Evolutionary conservation across 768 basidiomycete genomes (phyloP), one percentile per base, ranked within the genome.

Genomic region (Cyclocybe aegerita): DNA sequence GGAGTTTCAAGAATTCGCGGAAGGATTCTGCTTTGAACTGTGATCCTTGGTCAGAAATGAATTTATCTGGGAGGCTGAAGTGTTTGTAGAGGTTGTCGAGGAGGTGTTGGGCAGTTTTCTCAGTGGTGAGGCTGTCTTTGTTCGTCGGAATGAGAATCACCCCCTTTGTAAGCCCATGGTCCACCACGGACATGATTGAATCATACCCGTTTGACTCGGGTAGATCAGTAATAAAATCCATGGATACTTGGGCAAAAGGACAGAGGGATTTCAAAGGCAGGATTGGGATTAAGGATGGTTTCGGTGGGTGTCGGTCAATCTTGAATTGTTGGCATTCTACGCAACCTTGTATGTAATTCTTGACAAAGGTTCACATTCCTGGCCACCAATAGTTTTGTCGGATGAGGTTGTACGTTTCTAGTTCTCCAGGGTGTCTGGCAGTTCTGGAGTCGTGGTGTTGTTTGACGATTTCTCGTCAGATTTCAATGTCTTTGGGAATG

Each of bases 331-430:
- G 65, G 30, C 62, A 64, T 1, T 5, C 39, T 1, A 7, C 39
- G 15, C 64, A 65, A 16, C 59, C 60, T 39, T 55, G 32, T 10
- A 65, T 42, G 43, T 63, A 65, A 5, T 61, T 40, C 5, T 56
- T 51, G 31, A 61, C 31, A 23, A 54, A 60, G 1, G 10, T 36
- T 0, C 45, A 10, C 50, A 61, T 54, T 48, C 55, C 57, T 8
- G 61, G 64, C 64, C 61, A 65, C 40, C 53, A 65, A 29, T 55
- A 54, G 1, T 55, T n/a, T 35, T 52, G 9, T 33, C 36, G 32
- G 1, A 58, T 12, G 14, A 39, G 11, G 6, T 45, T 30, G 11
- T 49, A 43, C 0, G 58, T 59, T 38, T 51, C 48, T 0, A 40
- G 3, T 17, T 33, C 29, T 7, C 58, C 52, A 31, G 58, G 56